Conservation (phyloP, 495 filamentous ascomycete species). For the Talaromyces ruber region DNA sequence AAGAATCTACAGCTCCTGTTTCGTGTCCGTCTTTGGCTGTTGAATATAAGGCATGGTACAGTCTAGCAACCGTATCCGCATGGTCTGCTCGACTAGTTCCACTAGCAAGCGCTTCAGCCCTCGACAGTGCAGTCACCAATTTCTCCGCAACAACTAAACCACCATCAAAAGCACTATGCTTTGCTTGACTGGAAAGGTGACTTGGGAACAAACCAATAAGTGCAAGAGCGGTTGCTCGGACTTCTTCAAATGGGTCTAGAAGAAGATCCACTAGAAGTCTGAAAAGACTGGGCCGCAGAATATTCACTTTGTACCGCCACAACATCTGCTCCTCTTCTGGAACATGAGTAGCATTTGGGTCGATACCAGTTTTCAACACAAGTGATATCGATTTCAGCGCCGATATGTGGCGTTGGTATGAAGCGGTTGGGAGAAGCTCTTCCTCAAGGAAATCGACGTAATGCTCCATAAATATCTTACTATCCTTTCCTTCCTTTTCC, state of each 20-base stretch:
- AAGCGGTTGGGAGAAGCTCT: slow-evolving; percentile 66
- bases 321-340: slow-evolving; percentile 16
- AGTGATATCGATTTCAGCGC: slow-evolving; percentile 59
- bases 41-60: slow-evolving; percentile 43
- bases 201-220: slow-evolving; percentile 44
- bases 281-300: slow-evolving; percentile 42
- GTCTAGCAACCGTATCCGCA: slow-evolving; percentile 72
- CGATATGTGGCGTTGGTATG: slow-evolving; percentile 82
- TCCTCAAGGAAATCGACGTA: slow-evolving; percentile 61
- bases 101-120: slow-evolving; percentile 46
- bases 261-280: slow-evolving; percentile 64
- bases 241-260: slow-evolving; percentile 87
- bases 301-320: slow-evolving; percentile 45
- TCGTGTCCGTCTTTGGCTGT: slow-evolving; percentile 15
- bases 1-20: slow-evolving; percentile 11
- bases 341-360: slow-evolving; percentile 12
- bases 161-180: not conserved
- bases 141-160: slow-evolving; percentile 5
- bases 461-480: slow-evolving; percentile 54
- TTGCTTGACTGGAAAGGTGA: slow-evolving; percentile 13
- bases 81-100: slow-evolving; percentile 75
- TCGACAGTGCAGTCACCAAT: slow-evolving; percentile 22
- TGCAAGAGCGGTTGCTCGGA: slow-evolving; percentile 55
- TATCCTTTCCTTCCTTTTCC: slow-evolving; percentile 18
- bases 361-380: slow-evolving; percentile 49